phyloP scores from a whole-genome alignment of 2,329 filamentous ascomycete genomes.

The Pezicula radicicola region DNA sequence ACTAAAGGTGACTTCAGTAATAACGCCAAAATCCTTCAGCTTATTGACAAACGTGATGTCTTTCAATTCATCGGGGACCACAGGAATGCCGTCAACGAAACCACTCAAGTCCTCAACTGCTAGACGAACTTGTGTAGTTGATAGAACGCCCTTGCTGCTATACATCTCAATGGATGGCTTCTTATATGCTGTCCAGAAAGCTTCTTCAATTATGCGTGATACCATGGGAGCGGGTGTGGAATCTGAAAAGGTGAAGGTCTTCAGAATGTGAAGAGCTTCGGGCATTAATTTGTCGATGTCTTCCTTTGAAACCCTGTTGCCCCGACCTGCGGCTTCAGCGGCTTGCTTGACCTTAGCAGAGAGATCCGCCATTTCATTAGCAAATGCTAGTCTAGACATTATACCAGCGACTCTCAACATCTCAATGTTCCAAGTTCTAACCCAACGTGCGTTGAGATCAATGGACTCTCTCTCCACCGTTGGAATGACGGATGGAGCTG shows the following conservation, averaged over 20 bases:
- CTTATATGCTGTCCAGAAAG: conserved; percentile 90
- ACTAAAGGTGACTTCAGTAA: conserved; percentile 82
- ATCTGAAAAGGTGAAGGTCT: conserved; percentile 84
- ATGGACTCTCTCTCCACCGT: conserved; percentile 97
- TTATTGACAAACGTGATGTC: conserved; percentile 74
- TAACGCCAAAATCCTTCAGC: conserved; percentile 77
- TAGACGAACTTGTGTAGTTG: conserved; percentile 80
- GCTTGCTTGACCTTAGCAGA: conserved; percentile 54
- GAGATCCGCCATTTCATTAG: conserved; percentile 80
- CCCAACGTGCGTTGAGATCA: conserved; percentile 92
- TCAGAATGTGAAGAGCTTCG: conserved; percentile 77
- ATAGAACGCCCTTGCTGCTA: conserved; percentile 81
- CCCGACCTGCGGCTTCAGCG: conserved; percentile 35
- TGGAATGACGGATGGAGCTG: conserved; percentile 92
- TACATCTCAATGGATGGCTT: conserved; percentile 82
- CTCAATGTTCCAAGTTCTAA: conserved; percentile 93
- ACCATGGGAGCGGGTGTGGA: conserved; percentile 86
- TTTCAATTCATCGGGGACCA: conserved; percentile 75
- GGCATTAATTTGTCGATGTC: conserved; percentile 68
- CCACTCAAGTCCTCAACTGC: conserved; percentile 60
- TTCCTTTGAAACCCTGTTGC: conserved; percentile 55
- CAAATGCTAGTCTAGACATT: conserved; percentile 82
- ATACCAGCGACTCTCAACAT: conserved; percentile 90
- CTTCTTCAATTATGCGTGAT: conserved; percentile 85
- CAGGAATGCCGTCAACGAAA: conserved; percentile 87